Evolutionary conservation across 2,329 filamentous ascomycete species (phyloP), one percentile per base, ranked within the genome.

Genomic region (Ceratocystis ficicola): DNA sequence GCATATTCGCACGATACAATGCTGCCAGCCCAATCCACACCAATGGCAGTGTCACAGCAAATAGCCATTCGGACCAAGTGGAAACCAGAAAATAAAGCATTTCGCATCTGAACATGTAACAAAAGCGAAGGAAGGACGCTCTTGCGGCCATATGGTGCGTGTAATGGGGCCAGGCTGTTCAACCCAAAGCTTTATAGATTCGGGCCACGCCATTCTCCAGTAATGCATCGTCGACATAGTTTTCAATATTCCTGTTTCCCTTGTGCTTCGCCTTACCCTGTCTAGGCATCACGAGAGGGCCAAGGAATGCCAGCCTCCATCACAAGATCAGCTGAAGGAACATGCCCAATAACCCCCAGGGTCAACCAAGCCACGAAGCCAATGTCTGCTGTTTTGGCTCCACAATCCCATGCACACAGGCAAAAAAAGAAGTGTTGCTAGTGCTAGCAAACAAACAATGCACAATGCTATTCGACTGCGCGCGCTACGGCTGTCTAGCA

Each of bases 311-410:
- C 15, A 12, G 8, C 48, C 10, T 10, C 22, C 2, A 52, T 52
- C 55, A 59, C 55, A 59, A 59, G 30, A 59, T 32, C 55, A 59
- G 55, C 55, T 36, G 12, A 59, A 59, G 55, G 55, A 59, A 32
- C 28, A 36, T n/a, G 17, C 22, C 25, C 7, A 20, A 30, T 30
- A 59, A 59, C 17, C 22, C 46, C 5, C 46, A 22, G 22, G 10
- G 10, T 28, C 10, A 36, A 36, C 28, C 10, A 59, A 32, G 52
- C 32, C 52, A n/a, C 25, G 28, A 57, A 30, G 22, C 20, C 52
- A 57, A 59, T 59, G 28, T 32, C 30, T 59, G 15, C 28, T 32
- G 12, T n/a, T 36, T 10, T 36, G 15, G 55, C 55, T 6, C 55
- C n/a, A 59, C 25, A 59, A 59, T 17, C 5, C n/a, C 15, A 52